Evolutionary conservation across 352 stramenopile genomes (phyloP).

Genomic region (Blastocystis sp.): DNA sequence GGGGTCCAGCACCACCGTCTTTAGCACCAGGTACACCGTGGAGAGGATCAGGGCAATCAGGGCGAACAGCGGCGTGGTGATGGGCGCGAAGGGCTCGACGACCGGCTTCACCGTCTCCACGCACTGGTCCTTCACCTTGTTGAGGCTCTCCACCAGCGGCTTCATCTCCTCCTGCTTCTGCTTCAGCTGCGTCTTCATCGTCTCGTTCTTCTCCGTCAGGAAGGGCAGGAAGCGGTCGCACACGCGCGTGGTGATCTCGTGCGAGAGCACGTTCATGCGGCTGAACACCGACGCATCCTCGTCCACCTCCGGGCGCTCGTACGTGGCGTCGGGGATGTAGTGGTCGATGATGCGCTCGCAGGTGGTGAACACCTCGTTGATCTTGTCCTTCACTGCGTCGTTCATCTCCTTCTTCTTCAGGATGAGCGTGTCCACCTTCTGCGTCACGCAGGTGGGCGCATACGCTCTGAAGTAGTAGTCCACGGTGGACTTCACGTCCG

Average conservation of each 20-base stretch:
- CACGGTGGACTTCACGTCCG: background rate
- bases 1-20: slow-evolving; percentile 30
- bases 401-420: slow-evolving; percentile 1
- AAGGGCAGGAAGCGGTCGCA: slow-evolving; percentile 51
- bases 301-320: slow-evolving; percentile 31
- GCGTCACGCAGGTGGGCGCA: slow-evolving; percentile 18
- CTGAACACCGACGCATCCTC: slow-evolving; percentile 43
- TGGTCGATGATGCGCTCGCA: slow-evolving; percentile 60
- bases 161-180: slow-evolving; percentile 4
- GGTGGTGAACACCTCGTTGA: slow-evolving; percentile 32
- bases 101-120: slow-evolving; percentile 45
- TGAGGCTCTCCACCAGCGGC: slow-evolving; percentile 10
- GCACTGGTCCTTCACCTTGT: slow-evolving; percentile 49
- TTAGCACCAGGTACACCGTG: background rate
- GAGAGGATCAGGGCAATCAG: slow-evolving; percentile 43
- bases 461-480: slow-evolving; percentile 43
- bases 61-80: slow-evolving; percentile 29
- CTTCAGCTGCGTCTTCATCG: background rate
- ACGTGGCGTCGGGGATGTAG: slow-evolving; percentile 50
- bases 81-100: slow-evolving; percentile 8
- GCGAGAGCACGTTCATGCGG: slow-evolving; percentile 33
- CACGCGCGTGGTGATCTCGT: slow-evolving; percentile 32
- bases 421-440: slow-evolving; percentile 33
- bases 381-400: slow-evolving; percentile 37
- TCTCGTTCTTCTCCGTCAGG: slow-evolving; percentile 14